Evolutionary conservation across 306 rosid genomes (phyloP), one percentile per base, ranked within the genome.

Genomic region (Crataegus laevigata): DNA sequence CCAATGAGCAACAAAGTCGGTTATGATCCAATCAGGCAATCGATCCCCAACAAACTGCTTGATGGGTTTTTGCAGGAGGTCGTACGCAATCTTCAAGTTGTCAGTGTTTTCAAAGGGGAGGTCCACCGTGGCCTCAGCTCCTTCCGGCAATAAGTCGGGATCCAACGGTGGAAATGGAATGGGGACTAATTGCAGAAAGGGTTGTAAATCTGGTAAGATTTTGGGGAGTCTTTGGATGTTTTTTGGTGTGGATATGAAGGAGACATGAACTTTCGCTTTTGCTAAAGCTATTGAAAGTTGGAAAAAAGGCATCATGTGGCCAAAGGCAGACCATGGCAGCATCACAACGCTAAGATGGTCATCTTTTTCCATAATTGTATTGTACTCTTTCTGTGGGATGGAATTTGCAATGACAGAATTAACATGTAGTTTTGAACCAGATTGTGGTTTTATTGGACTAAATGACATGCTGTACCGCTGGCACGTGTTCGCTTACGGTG

Each of bases 291-390:
- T 9, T 32, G 77, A 57, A 28, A 78, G 77, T 28, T 72, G 77
- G 3, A 55, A 65, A 40, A 45, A 69, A 3, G 80, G 73, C 8
- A 64, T 47, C 21, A 76, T 7, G 32, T 81, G 77, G 51, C 80
- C 83, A 28, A 80, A 80, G 42, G 76, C 83, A 14, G 80, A 75
- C 79, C 76, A 80, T 60, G 76, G 84, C 13, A 81, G 51, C 30
- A 78, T 25, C 28, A 71, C 36, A 8, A 78, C 81, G 15, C 54
- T 63, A 26, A 52, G 75, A 7, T n/a, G 71, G 4, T n/a, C 17
- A n/a, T 24, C 30, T 61, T 78, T 52, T 8, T 19, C 58, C 72
- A 68, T 68, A 4, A 11, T 28, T 61, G 26, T 19, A 55, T 2
- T 22, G 34, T 34, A 34, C 3, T 34, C 28, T 58, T 22, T 11